These are phyloP conservation scores for Penicillium fuscoglaucum DNA, from an alignment of 2,329 filamentous ascomycete genomes.

Conservation along the genomic window DNA sequence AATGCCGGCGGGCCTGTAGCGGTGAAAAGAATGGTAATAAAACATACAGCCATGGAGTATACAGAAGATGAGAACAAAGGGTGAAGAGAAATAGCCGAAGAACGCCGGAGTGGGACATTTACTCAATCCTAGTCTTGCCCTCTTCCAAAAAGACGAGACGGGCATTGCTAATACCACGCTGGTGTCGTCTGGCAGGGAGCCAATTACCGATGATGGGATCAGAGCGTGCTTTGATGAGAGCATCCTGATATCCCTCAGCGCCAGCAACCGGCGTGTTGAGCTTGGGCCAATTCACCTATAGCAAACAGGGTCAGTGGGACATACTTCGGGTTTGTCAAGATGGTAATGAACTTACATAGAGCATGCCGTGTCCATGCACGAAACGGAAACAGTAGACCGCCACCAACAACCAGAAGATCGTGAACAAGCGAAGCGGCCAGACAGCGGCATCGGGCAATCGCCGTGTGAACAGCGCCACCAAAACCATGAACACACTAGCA, in stretches of 20 bases:
- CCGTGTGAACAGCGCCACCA: constrained; percentile 72
- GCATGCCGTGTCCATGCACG: constrained; percentile 79
- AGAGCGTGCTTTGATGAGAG: constrained; percentile 77
- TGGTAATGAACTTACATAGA: constrained; percentile 71
- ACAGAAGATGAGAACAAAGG: constrained; percentile 11
- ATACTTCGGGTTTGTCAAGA: background rate
- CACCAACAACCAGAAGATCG: constrained; percentile 72
- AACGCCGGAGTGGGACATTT: constrained; percentile 14
- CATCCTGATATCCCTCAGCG: constrained; percentile 83
- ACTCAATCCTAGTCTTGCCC: constrained; percentile 96
- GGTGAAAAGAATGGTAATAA: constrained; percentile 12
- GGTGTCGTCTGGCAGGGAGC: constrained; percentile 63
- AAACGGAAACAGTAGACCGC: constrained; percentile 74
- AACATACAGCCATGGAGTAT: constrained; percentile 24
- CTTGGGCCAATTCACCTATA: constrained; percentile 95
- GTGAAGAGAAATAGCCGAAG: background rate
- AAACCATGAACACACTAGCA: constrained; percentile 79
- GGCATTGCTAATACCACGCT: constrained; percentile 79
- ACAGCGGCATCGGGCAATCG: constrained; percentile 70
- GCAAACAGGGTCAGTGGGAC: constrained; percentile 5
- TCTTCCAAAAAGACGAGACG: constrained; percentile 86
- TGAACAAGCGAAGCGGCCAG: constrained; percentile 79
- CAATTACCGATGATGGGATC: constrained; percentile 78
- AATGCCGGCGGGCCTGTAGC: background rate
- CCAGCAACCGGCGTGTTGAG: constrained; percentile 86